Percentiles rank a stretch among this genome's conserved stretches.
phyloP scores from a whole-genome alignment of 1,284 basidiomycete species.

The Ustilago bromivora region DNA sequence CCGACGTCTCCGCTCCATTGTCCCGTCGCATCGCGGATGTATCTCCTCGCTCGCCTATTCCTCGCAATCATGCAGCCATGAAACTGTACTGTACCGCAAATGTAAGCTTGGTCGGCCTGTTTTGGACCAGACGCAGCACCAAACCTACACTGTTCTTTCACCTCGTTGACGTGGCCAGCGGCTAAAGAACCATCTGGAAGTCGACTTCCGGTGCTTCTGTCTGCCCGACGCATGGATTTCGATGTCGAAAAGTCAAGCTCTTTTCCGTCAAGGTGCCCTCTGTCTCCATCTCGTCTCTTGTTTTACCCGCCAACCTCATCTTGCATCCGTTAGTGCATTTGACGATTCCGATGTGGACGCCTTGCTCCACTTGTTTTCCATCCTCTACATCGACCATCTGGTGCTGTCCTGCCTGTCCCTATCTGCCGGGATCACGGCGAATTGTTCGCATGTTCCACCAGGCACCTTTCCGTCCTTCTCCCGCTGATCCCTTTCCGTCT shows the following conservation, averaged over 20 bases:
- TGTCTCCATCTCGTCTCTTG: neutral
- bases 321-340: constrained; percentile 8
- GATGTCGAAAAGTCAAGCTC: constrained; percentile 20
- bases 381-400: neutral
- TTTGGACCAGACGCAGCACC: neutral
- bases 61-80: constrained; percentile 11
- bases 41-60: neutral
- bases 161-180: neutral
- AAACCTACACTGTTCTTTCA: neutral
- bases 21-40: neutral
- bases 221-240: constrained; percentile 13
- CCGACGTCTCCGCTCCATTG: neutral
- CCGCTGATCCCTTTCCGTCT: neutral
- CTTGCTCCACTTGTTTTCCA: neutral
- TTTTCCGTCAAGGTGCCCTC: neutral
- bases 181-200: constrained; percentile 8
- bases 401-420: neutral
- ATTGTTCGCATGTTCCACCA: constrained; percentile 6
- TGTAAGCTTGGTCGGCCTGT: neutral
- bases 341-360: neutral
- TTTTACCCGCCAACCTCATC: constrained; percentile 11
- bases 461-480: constrained; percentile 2
- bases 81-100: constrained; percentile 8
- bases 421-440: constrained; percentile 11
- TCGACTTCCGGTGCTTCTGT: neutral